phyloP scores from a whole-genome alignment of 257 asterid species.

The Coffea canephora region DNA sequence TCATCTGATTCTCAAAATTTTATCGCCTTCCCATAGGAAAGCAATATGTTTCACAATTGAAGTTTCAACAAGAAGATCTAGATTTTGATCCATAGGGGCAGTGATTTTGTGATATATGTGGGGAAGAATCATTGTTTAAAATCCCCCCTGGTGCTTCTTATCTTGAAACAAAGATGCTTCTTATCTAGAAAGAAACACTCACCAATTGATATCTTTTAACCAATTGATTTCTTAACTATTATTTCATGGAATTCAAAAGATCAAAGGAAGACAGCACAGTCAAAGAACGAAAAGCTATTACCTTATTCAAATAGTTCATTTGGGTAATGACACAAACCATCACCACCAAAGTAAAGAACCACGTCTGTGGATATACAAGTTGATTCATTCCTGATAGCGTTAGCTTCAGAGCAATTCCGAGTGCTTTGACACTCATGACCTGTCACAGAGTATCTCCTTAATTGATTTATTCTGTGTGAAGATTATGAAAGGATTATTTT shows the following conservation, averaged over 20 bases:
- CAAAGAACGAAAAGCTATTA: slow-evolving; percentile 13
- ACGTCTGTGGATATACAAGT: slow-evolving; percentile 85
- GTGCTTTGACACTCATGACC: slow-evolving; percentile 98
- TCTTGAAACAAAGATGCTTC: too few relatives aligned
- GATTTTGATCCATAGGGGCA: neutral
- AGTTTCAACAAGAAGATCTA: neutral
- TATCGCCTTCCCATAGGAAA: neutral
- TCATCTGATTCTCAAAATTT: neutral
- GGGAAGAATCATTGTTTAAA: neutral
- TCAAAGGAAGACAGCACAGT: neutral
- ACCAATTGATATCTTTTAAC: neutral
- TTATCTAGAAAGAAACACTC: neutral
- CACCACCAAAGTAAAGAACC: slow-evolving; percentile 78
- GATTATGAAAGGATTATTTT: neutral
- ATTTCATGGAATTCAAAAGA: neutral
- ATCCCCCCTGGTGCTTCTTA: neutral
- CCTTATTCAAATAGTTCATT: slow-evolving; percentile 93
- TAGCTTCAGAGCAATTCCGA: slow-evolving; percentile 92
- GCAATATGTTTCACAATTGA: neutral
- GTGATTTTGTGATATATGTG: neutral
- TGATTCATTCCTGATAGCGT: slow-evolving; percentile 90
- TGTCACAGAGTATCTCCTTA: slow-evolving; percentile 30
- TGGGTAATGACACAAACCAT: slow-evolving; percentile 73
- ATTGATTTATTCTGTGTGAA: slow-evolving; percentile 12
- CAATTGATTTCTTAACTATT: neutral